Conservation (phyloP, 768 basidiomycete species). For the Zangia roseola region DNA sequence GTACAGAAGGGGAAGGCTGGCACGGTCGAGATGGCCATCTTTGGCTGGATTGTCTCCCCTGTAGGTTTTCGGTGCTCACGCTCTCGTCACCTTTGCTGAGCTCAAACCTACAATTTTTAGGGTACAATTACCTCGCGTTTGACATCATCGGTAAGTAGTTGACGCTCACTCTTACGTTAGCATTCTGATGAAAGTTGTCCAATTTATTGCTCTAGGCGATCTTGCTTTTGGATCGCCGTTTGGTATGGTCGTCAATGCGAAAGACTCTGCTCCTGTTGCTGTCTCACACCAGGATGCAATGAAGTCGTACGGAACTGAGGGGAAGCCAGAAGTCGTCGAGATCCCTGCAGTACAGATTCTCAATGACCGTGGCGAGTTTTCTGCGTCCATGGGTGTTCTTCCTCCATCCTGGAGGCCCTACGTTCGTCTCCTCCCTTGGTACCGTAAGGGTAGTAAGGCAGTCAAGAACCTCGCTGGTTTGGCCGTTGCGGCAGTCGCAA, state of each 20-base stretch:
- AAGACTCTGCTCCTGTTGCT: slow-evolving; percentile 72
- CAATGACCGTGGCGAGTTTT: slow-evolving; percentile 85
- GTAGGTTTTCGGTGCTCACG: slow-evolving; percentile 44
- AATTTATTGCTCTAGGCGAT: slow-evolving; percentile 40
- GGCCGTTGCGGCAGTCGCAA: slow-evolving; percentile 76
- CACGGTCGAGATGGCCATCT: slow-evolving; percentile 57
- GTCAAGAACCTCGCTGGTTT: slow-evolving; percentile 76
- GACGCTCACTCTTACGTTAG: not conserved
- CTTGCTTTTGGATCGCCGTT: slow-evolving; percentile 87
- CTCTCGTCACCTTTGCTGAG: not conserved
- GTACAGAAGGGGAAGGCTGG: slow-evolving; percentile 65
- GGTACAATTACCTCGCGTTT: slow-evolving; percentile 66
- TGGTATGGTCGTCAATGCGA: slow-evolving; percentile 77
- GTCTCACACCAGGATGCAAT: slow-evolving; percentile 54
- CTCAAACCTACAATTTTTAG: slow-evolving; percentile 22
- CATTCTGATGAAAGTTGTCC: not conserved
- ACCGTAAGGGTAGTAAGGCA: slow-evolving; percentile 59
- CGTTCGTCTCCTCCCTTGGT: slow-evolving; percentile 73
- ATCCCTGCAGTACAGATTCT: slow-evolving; percentile 85
- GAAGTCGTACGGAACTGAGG: slow-evolving; percentile 50
- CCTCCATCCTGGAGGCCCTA: slow-evolving; percentile 70
- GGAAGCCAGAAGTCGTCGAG: slow-evolving; percentile 46
- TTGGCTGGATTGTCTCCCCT: slow-evolving; percentile 75
- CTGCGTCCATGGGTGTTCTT: slow-evolving; percentile 78
- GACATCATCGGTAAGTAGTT: slow-evolving; percentile 72